Evolutionary conservation across 148 eudicot genomes (phyloP), one percentile per base, ranked within the genome.

Genomic region (Heliamphora exappendiculata): DNA sequence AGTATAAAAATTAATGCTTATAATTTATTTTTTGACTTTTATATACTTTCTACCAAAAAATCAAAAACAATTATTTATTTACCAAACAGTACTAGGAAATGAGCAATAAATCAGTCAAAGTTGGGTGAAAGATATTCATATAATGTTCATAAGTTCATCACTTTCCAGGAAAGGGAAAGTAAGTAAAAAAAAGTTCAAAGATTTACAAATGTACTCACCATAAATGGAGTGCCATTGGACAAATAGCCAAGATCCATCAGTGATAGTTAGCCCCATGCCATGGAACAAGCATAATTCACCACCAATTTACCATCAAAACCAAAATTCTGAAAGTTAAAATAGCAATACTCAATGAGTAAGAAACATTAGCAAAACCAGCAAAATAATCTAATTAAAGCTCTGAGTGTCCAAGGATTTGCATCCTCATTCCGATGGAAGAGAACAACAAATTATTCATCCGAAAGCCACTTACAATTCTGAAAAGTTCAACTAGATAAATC

Each of bases 221-320:
- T 50, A 49, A 34, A 33, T 22, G 8, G 14, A 60, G 42, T 36
- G 37, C 13, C 37, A 72, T n/a, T 0, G 28, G 36, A 45, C 29
- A 37, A n/a, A 26, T 37, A 60, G 26, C 31, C 13, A 36, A 26
- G 37, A 36, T 24, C 42, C 45, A 50, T 49, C 57, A 26, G 37
- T 37, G 63, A 49, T 3, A 58, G 54, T 90, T 77, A 92, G 41
- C 98, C 96, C 98, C 98, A 93, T 60, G 96, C 98, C 96, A 91
- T 91, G 69, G 98, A 89, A 80, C 91, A 89, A 50, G 98, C 98
- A 73, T 93, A 93, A 53, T 93, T 91, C 33, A 91, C 92, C 77
- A 91, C 88, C 83, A 91, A 86, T 77, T 92, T 90, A 5, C 97
- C 92, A 80, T 90, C 97, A 73, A 94, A 84, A 34, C 97, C 97